Base-by-base conservation (phyloP, 1,284 basidiomycete genomes). In the Trichosporon sp. region DNA sequence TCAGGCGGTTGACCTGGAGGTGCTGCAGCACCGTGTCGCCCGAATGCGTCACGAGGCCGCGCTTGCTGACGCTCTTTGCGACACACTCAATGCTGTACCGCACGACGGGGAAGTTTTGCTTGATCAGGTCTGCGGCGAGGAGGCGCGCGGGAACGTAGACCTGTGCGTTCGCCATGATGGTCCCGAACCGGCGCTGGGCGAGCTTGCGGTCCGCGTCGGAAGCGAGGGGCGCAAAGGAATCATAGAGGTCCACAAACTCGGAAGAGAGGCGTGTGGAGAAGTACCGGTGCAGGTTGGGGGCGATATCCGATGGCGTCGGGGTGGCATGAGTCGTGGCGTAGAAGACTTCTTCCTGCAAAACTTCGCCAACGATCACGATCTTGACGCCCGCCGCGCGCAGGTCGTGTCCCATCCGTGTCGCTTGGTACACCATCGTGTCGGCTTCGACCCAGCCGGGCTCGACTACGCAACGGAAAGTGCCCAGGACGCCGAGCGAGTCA, bases 391-490 rank as follows among this genome's bases (percentile, higher is more conserved):
- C 89, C 16, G 84, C 86, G 37, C 78, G 81, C 7, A 92, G 86
- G 2, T 85, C 87, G 6, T 80, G 79, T 0, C 89, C 89, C 70
- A 92, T 85, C 2, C 81, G 85, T 0, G 85, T 85, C n/a, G 87
- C 87, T 78, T 92, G 91, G 87, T 88, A 91, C 65, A 84, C 83
- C 88, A 92, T 90, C 1, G 88, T 86, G 67, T 80, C 76, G 61
- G 89, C 87, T 0, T 16, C 74, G 74, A 21, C 86, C 81, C 70
- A 91, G 78, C 90, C 90, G 77, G 2, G 85, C 84, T 89, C 88
- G 11, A 89, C 83, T 68, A 88, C 88, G 0, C 89, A 91, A 31
- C 91, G 88, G 84, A 91, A 93, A 0, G 90, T 91, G 21, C 89
- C 88, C 72, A 87, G 81, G 51, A 85, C 80, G 2, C 75, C 78